A percentile compares a stretch with the other conserved stretches of the same genome.
These are phyloP conservation scores for Bipolaris gigantea DNA, from an alignment of 2,329 filamentous ascomycete species.

Conservation along the genomic window DNA sequence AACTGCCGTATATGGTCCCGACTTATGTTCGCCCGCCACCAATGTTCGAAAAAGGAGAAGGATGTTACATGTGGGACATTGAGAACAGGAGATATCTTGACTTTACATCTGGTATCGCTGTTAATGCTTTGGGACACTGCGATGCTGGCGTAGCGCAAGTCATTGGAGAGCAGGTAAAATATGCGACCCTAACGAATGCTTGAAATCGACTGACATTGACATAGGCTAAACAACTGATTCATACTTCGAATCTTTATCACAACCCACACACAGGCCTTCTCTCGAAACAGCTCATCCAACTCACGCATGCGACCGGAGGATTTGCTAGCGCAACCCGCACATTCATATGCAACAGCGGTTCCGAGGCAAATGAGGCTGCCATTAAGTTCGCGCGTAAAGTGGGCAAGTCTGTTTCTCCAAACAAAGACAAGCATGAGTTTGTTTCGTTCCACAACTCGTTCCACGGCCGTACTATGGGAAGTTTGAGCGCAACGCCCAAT, in stretches of 20 bases:
- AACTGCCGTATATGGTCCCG: slow-evolving; percentile 88
- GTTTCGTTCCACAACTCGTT: slow-evolving; percentile 92
- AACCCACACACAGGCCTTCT: slow-evolving; percentile 93
- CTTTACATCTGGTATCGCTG: slow-evolving; percentile 93
- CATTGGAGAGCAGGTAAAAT: slow-evolving; percentile 71
- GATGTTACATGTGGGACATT: slow-evolving; percentile 86
- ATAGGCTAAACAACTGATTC: slow-evolving; percentile 70
- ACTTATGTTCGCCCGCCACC: slow-evolving; percentile 90
- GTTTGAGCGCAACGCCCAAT: slow-evolving; percentile 93
- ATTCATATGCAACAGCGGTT: slow-evolving; percentile 95
- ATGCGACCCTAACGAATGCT: neutral
- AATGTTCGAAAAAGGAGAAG: slow-evolving; percentile 85
- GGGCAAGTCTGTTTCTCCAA: slow-evolving; percentile 73
- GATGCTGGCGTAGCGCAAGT: slow-evolving; percentile 76
- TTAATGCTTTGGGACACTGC: slow-evolving; percentile 89
- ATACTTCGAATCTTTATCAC: slow-evolving; percentile 95
- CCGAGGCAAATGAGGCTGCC: slow-evolving; percentile 95
- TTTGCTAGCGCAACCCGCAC: slow-evolving; percentile 80
- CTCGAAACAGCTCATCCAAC: slow-evolving; percentile 80
- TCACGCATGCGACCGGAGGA: slow-evolving; percentile 74
- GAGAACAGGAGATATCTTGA: slow-evolving; percentile 90
- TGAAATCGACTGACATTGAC: slow-evolving; percentile 15
- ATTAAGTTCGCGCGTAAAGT: slow-evolving; percentile 96
- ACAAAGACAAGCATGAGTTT: slow-evolving; percentile 74
- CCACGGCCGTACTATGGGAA: slow-evolving; percentile 95